Base-by-base conservation (phyloP, 108 stramenopile genomes). In the Schizochytrium sp. region DNA sequence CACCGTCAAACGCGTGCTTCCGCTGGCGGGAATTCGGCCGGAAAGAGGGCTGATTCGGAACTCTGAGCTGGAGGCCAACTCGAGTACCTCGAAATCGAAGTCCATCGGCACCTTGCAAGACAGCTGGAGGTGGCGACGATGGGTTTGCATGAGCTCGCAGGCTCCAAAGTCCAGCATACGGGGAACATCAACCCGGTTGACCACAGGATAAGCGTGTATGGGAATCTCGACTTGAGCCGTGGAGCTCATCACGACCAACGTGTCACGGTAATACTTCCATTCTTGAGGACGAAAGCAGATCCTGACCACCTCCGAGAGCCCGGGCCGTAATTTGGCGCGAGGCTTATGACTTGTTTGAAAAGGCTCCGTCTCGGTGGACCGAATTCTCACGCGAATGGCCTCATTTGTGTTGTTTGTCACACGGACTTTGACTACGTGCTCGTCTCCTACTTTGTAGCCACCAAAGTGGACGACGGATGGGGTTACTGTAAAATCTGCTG, bases 141-240 rank as follows among this genome's bases (percentile, higher is more conserved):
- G 89, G 16, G 44, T 89, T 57, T 92, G 60, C 5, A 53, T 48
- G 29, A 92, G 58, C 21, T 58, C 91, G 71, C 91, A 90, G 21
- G n/a, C 83, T 3, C 92, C 92, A 41, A 92, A 92, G 58, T 91
- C 90, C 18, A 92, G 16, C 5, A 55, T 48, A 25, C 45, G 28
- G 23, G 92, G 92, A n/a, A 92, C 89, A 5, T 89, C 10, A 5
- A 92, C 90, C 43, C 59, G 57, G 29, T 92, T 92, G 55, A 91
- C 89, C 0, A 92, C 91, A 43, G 92, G 92, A 60, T 93, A 93
- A 4, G 88, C 92, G 34, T 93, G 92, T 14, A 93, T 55, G 44
- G 92, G 92, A n/a, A 93, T 57, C 14, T 91, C 89, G 23, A 92
- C 58, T 44, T 91, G 88, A 18, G 90, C 89, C 16, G 28, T 44